Percentiles rank a stretch among this genome's conserved stretches.
Conservation (phyloP, 176 grass and related monocot genomes). For the Avena eriantha region DNA sequence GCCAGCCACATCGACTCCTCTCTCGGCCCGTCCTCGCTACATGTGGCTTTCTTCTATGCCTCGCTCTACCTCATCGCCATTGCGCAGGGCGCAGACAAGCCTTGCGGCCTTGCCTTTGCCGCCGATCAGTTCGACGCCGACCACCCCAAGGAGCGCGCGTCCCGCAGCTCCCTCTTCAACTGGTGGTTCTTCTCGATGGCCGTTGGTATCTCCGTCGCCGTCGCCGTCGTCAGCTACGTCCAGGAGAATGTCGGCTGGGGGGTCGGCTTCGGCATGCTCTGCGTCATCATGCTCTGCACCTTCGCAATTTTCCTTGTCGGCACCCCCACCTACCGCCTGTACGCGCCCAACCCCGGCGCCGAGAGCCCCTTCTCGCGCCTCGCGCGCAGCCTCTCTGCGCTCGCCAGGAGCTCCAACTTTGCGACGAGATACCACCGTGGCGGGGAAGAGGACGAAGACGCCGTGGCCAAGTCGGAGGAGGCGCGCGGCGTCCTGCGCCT, state of each 20-base stretch:
- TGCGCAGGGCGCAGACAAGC: background rate
- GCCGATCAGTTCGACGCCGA: constrained; percentile 5
- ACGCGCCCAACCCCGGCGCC: background rate
- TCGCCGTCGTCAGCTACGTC: background rate
- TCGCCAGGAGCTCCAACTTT: background rate
- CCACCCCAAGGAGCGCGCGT: background rate
- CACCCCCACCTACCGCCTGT: background rate
- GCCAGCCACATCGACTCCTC: background rate
- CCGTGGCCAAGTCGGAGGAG: background rate
- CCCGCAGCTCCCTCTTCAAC: constrained; percentile 7
- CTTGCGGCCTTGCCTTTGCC: background rate
- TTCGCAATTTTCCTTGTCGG: background rate
- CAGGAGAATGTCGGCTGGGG: constrained; percentile 8
- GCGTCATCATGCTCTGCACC: background rate
- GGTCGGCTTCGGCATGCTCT: background rate
- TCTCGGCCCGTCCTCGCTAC: background rate
- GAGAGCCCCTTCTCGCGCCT: background rate
- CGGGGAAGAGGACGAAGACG: background rate
- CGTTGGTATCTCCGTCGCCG: background rate
- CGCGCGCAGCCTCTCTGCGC: background rate
- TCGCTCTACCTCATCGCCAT: constrained; percentile 13
- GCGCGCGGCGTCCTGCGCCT: background rate
- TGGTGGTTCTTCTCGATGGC: constrained; percentile 6
- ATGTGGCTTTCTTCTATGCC: background rate
- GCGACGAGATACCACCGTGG: background rate